Percentiles rank a stretch among this genome's conserved stretches.
Conservation (phyloP, 2,329 filamentous ascomycete species). For the Endothia cerciana region DNA sequence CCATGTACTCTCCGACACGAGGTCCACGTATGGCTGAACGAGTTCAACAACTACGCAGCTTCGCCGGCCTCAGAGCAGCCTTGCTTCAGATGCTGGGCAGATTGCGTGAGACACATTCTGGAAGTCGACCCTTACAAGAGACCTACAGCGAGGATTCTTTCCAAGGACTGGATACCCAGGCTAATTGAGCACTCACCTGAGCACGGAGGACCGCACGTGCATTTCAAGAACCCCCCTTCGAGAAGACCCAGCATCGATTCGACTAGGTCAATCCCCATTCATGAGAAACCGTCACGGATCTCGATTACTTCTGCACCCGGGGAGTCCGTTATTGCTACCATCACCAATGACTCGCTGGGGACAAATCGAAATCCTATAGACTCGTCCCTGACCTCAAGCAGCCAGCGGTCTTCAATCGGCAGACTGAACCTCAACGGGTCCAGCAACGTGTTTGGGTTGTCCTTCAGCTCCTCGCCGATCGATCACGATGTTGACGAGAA, state of each 20-base stretch:
- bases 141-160: slow-evolving; percentile 5
- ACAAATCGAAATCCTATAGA: background rate
- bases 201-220: background rate
- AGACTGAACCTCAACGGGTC: background rate
- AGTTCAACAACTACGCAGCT: background rate
- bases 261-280: background rate
- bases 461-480: slow-evolving; percentile 4
- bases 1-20: background rate
- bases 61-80: background rate
- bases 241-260: background rate
- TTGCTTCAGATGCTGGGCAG: slow-evolving; percentile 24
- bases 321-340: background rate
- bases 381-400: background rate
- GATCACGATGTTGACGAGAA: slow-evolving; percentile 20
- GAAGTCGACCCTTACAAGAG: slow-evolving; percentile 16
- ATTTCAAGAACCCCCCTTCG: background rate
- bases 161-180: slow-evolving; percentile 4
- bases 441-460: background rate
- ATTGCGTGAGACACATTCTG: slow-evolving; percentile 14
- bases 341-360: background rate
- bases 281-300: background rate
- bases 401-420: background rate
- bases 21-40: slow-evolving; percentile 12
- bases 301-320: background rate
- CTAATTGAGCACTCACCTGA: slow-evolving; percentile 4